These are phyloP conservation scores for Lentinula boryana DNA, from an alignment of 768 basidiomycete genomes.

Conservation along the genomic window DNA sequence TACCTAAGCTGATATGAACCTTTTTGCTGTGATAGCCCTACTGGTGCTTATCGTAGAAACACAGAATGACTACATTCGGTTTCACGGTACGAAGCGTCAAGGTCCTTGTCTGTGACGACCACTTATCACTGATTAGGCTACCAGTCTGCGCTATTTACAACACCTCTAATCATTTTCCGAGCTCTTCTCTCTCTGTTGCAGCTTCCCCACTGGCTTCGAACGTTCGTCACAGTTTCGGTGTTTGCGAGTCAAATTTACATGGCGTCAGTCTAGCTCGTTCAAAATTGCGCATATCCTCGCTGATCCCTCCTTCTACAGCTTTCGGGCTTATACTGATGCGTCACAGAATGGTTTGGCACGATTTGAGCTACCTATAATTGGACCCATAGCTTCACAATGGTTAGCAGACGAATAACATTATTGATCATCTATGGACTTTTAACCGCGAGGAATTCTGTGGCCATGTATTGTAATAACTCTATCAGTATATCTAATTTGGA, in stretches of 20 bases:
- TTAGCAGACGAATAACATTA: slow-evolving; percentile 46
- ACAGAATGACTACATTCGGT: slow-evolving; percentile 70
- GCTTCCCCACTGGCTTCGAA: slow-evolving; percentile 47
- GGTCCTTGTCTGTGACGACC: not conserved
- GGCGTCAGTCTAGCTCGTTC: slow-evolving; percentile 37
- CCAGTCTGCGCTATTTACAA: slow-evolving; percentile 68
- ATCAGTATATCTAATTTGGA: too few relatives aligned
- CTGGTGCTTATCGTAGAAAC: slow-evolving; percentile 67
- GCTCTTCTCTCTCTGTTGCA: slow-evolving; percentile 49
- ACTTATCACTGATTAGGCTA: slow-evolving; percentile 44
- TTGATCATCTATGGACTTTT: not conserved
- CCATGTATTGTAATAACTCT: too few relatives aligned
- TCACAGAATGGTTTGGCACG: slow-evolving; percentile 44
- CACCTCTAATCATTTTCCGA: slow-evolving; percentile 52
- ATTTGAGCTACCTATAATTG: slow-evolving; percentile 59
- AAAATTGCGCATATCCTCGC: not conserved
- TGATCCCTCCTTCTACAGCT: slow-evolving; percentile 8
- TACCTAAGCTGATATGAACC: not conserved
- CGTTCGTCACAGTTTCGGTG: slow-evolving; percentile 40
- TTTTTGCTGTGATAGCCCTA: slow-evolving; percentile 37
- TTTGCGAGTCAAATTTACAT: slow-evolving; percentile 40
- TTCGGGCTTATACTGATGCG: slow-evolving; percentile 48
- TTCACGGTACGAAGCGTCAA: slow-evolving; percentile 50
- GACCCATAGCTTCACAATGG: slow-evolving; percentile 64
- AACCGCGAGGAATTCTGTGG: too few relatives aligned